phyloP scores from a whole-genome alignment of 768 basidiomycete species.

The Pisolithus sp. region DNA sequence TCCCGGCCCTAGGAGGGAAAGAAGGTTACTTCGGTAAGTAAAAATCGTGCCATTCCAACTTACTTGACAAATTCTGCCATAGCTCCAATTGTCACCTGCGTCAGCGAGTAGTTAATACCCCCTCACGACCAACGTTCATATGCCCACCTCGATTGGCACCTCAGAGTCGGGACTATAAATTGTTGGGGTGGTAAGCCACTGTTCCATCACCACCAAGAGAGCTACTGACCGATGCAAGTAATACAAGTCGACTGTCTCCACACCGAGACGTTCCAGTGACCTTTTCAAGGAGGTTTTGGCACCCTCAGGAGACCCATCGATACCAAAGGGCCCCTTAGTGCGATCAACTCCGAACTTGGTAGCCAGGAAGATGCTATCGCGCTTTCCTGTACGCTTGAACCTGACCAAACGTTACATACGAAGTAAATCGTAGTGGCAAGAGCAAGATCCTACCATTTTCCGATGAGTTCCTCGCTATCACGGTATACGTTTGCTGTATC shows the following conservation, averaged over 20 bases:
- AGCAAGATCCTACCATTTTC: slow-evolving; percentile 30
- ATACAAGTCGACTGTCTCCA: slow-evolving; percentile 39
- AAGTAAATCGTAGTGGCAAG: background rate
- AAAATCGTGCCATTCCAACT: slow-evolving; percentile 1
- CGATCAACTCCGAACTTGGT: slow-evolving; percentile 46
- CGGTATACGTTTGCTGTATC: slow-evolving; percentile 41
- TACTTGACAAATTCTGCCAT: slow-evolving; percentile 51
- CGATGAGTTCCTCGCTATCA: slow-evolving; percentile 39
- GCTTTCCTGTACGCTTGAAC: slow-evolving; percentile 42
- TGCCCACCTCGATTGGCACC: slow-evolving; percentile 42
- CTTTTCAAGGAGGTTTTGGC: slow-evolving; percentile 31
- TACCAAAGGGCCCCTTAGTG: slow-evolving; percentile 16
- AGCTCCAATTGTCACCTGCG: slow-evolving; percentile 37
- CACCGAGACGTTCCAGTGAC: slow-evolving; percentile 38
- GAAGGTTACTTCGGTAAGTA: background rate
- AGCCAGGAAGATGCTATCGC: slow-evolving; percentile 50
- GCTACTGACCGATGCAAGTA: slow-evolving; percentile 36
- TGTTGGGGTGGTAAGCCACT: background rate
- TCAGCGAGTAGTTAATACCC: background rate
- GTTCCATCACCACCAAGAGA: background rate
- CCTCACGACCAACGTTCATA: background rate
- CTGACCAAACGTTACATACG: slow-evolving; percentile 12
- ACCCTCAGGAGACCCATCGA: slow-evolving; percentile 37
- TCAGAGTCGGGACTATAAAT: slow-evolving; percentile 31
- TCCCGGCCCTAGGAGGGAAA: slow-evolving; percentile 25